Conservation (phyloP, 352 stramenopile species). For the Globisporangium nagaii region DNA sequence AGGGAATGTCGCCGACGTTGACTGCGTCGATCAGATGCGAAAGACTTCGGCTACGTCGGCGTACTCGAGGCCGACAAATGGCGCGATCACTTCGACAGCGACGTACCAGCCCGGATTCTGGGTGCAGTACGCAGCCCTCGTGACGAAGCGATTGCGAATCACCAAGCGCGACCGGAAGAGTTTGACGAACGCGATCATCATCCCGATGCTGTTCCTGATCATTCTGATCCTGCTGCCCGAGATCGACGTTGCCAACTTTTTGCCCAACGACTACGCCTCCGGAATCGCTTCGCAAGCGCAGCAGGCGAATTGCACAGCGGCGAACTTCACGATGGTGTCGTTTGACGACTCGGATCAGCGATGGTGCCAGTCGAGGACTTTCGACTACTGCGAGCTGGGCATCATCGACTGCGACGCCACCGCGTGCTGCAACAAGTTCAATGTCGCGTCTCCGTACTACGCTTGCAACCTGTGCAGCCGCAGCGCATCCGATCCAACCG, state of each 20-base stretch:
- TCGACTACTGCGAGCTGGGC: constrained; percentile 35
- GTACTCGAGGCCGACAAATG: constrained; percentile 20
- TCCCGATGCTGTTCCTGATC: constrained; percentile 57
- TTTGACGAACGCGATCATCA: constrained; percentile 45
- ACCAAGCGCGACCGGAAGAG: constrained; percentile 62
- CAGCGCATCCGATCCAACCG: background rate
- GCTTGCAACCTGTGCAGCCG: constrained; percentile 23
- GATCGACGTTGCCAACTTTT: constrained; percentile 42
- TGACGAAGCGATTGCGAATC: constrained; percentile 59
- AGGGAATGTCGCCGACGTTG: constrained; percentile 15
- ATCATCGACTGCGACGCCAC: constrained; percentile 30
- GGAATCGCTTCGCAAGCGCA: constrained; percentile 12
- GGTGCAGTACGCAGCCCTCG: constrained; percentile 38
- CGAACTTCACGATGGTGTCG: constrained; percentile 18
- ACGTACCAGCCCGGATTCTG: constrained; percentile 24
- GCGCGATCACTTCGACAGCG: constrained; percentile 15
- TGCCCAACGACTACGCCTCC: constrained; percentile 27
- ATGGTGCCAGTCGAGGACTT: constrained; percentile 1
- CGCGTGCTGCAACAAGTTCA: constrained; percentile 29
- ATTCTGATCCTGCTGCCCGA: constrained; percentile 43
- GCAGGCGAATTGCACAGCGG: constrained; percentile 19
- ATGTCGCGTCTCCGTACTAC: constrained; percentile 35
- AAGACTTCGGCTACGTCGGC: constrained; percentile 33
- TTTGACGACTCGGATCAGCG: constrained; percentile 11
- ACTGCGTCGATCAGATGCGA: constrained; percentile 23